Conservation (phyloP, 2,329 filamentous ascomycete species). For the Penicillium sp. region DNA sequence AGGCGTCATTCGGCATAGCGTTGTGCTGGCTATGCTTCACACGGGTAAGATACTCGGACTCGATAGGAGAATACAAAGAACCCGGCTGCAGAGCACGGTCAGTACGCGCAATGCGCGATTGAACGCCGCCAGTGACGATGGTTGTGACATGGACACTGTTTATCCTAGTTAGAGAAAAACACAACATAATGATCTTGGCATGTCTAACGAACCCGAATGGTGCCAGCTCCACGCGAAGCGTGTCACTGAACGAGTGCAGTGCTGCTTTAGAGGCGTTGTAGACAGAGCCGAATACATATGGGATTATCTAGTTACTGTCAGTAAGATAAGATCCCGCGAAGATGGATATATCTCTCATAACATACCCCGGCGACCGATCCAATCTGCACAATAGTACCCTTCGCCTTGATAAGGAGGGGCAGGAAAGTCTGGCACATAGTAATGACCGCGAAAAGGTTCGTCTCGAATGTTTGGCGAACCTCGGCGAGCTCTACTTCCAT, state of each 20-base stretch:
- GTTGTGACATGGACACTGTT: slow-evolving; percentile 51
- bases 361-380: slow-evolving; percentile 44
- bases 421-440: slow-evolving; percentile 56
- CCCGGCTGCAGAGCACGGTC: slow-evolving; percentile 47
- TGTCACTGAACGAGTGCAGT: slow-evolving; percentile 57
- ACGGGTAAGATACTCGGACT: slow-evolving; percentile 51
- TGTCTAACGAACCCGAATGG: slow-evolving; percentile 42
- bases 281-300: slow-evolving; percentile 45
- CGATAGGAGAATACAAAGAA: slow-evolving; percentile 53
- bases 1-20: slow-evolving; percentile 52
- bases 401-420: slow-evolving; percentile 50
- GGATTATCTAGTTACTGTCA: slow-evolving; percentile 32
- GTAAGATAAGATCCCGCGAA: not conserved
- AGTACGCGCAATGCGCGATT: slow-evolving; percentile 56
- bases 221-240: slow-evolving; percentile 56
- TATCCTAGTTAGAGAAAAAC: not conserved
- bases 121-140: slow-evolving; percentile 59
- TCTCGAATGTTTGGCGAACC: slow-evolving; percentile 49
- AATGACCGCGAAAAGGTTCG: slow-evolving; percentile 59
- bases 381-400: slow-evolving; percentile 47
- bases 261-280: slow-evolving; percentile 62
- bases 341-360: not conserved
- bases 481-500: slow-evolving; percentile 53
- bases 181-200: not conserved
- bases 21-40: slow-evolving; percentile 54